Conservation (phyloP, 306 rosid genomes). For the Cotoneaster glaucophyllus region DNA sequence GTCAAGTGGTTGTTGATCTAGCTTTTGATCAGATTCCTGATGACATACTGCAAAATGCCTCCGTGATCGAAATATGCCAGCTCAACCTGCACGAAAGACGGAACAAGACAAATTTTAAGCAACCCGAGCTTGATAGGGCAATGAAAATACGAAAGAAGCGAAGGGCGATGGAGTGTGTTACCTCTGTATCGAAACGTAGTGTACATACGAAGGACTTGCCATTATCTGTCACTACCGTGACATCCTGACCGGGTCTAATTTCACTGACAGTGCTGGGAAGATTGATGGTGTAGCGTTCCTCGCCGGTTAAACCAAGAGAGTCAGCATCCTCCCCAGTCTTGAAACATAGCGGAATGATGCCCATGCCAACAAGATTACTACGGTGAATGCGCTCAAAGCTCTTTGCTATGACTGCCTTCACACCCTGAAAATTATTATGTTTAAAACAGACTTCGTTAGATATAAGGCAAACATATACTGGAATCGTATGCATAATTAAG, state of each 20-base stretch:
- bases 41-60: slow-evolving; percentile 81
- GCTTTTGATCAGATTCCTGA: slow-evolving; percentile 73
- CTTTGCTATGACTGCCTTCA: slow-evolving; percentile 91
- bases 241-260: slow-evolving; percentile 84
- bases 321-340: slow-evolving; percentile 91
- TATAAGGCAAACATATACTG: neutral
- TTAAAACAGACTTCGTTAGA: neutral
- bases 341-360: slow-evolving; percentile 77
- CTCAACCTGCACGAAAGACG: slow-evolving; percentile 57
- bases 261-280: slow-evolving; percentile 71
- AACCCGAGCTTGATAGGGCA: slow-evolving; percentile 4
- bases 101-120: neutral
- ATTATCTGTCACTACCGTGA: slow-evolving; percentile 52
- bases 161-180: slow-evolving; percentile 10
- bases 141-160: neutral
- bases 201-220: slow-evolving; percentile 66
- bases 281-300: slow-evolving; percentile 70
- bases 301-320: slow-evolving; percentile 72
- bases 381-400: slow-evolving; percentile 97
- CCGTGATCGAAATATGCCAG: slow-evolving; percentile 86
- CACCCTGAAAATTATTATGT: slow-evolving; percentile 49
- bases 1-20: slow-evolving; percentile 14
- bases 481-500: neutral
- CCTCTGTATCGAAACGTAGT: slow-evolving; percentile 89
- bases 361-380: slow-evolving; percentile 96